phyloP scores from a whole-genome alignment of 176 grass and related monocot species.

The Musa beccarii region DNA sequence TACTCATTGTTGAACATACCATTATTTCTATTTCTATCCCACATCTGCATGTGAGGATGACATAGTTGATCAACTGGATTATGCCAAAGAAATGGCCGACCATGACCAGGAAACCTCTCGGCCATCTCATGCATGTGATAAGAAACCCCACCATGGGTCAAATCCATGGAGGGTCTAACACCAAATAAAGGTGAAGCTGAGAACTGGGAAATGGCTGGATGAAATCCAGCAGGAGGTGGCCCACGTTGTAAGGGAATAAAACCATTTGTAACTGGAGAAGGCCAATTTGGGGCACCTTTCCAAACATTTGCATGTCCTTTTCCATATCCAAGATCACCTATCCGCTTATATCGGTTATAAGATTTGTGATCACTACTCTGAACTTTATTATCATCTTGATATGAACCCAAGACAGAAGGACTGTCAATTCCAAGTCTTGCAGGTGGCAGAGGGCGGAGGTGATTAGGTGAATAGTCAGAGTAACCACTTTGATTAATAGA shows the following conservation, averaged over 20 bases:
- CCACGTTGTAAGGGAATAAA: conserved; percentile 83
- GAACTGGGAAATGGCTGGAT: conserved; percentile 61
- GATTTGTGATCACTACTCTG: conserved; percentile 52
- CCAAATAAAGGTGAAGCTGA: conserved; percentile 62
- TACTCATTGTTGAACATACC: conserved; percentile 47
- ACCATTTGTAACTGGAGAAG: conserved; percentile 62
- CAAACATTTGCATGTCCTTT: conserved; percentile 60
- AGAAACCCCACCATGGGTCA: conserved; percentile 62
- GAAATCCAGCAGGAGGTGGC: conserved; percentile 53
- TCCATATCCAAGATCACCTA: conserved; percentile 45
- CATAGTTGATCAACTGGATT: conserved; percentile 63
- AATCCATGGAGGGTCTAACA: conserved; percentile 66
- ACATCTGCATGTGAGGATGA: conserved; percentile 62
- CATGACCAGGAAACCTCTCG: conserved; percentile 62
- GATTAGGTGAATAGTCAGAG: conserved; percentile 52
- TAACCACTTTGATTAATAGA: conserved; percentile 44
- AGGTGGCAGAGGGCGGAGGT: conserved; percentile 37
- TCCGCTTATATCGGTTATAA: conserved; percentile 56
- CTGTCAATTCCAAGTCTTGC: conserved; percentile 46
- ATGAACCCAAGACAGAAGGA: conserved; percentile 41
- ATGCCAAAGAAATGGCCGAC: conserved; percentile 81
- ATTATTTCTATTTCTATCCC: conserved; percentile 52
- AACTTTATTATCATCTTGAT: conserved; percentile 65
- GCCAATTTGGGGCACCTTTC: conserved; percentile 72
- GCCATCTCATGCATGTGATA: conserved; percentile 82